Evolutionary conservation across 2,329 filamentous ascomycete species (phyloP).

Genomic region (Aspergillus sergii): DNA sequence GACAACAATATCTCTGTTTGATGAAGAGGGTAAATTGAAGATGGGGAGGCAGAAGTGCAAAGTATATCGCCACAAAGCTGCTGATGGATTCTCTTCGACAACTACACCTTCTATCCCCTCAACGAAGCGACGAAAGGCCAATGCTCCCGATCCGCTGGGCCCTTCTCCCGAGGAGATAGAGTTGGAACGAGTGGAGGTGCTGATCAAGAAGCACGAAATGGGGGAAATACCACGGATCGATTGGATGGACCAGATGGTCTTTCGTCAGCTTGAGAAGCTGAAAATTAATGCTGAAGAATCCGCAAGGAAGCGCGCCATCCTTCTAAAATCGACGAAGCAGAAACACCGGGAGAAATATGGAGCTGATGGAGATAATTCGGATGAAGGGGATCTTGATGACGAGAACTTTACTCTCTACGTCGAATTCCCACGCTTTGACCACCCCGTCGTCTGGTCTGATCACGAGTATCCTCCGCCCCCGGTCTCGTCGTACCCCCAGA

Average conservation of each 20-base stretch:
- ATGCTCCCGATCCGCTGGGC: slow-evolving; percentile 48
- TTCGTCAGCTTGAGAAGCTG: slow-evolving; percentile 82
- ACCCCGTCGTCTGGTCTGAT: slow-evolving; percentile 92
- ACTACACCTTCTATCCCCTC: slow-evolving; percentile 72
- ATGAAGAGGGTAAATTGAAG: slow-evolving; percentile 84
- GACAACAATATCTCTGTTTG: slow-evolving; percentile 89
- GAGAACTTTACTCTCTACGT: slow-evolving; percentile 81
- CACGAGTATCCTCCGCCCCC: slow-evolving; percentile 87
- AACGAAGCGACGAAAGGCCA: slow-evolving; percentile 56
- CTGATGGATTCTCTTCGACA: slow-evolving; percentile 80
- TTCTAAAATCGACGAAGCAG: slow-evolving; percentile 38
- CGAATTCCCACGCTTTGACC: slow-evolving; percentile 92
- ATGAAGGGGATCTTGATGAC: slow-evolving; percentile 51
- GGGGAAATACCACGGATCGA: slow-evolving; percentile 90
- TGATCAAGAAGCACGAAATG: slow-evolving; percentile 98
- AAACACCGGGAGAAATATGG: slow-evolving; percentile 34
- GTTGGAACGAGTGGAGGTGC: slow-evolving; percentile 80
- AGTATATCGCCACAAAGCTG: slow-evolving; percentile 77
- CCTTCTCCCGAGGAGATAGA: slow-evolving; percentile 75
- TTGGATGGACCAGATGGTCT: slow-evolving; percentile 95
- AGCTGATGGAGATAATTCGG: slow-evolving; percentile 43
- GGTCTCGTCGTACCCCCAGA: slow-evolving; percentile 72
- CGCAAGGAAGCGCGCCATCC: slow-evolving; percentile 58
- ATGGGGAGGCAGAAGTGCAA: slow-evolving; percentile 92
- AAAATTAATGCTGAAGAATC: slow-evolving; percentile 66